Evolutionary conservation across 768 basidiomycete species (phyloP).

Genomic region (Boletus reticulatus): DNA sequence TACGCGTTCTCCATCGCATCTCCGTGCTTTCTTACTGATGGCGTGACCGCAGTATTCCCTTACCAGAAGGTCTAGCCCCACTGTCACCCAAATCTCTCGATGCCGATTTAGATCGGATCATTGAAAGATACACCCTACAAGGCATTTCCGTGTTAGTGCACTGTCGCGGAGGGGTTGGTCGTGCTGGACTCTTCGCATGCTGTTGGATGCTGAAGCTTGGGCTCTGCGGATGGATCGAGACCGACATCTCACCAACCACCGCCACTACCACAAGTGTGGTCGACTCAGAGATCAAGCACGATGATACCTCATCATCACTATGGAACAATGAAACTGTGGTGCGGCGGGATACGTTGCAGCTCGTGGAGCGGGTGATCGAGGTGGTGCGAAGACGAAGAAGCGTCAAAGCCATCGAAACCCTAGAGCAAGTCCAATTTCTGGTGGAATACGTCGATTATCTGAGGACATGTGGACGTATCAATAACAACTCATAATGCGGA

Average conservation of each 20-base stretch:
- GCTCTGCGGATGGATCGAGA: constrained; percentile 68
- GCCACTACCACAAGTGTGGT: constrained; percentile 4
- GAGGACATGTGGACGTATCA: constrained; percentile 17
- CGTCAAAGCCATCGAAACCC: constrained; percentile 89
- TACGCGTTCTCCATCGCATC: constrained; percentile 23
- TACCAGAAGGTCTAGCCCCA: constrained; percentile 88
- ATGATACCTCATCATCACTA: background rate
- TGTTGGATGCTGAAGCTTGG: constrained; percentile 94
- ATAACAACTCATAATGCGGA: background rate
- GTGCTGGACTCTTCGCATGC: constrained; percentile 88
- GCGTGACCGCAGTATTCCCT: constrained; percentile 60
- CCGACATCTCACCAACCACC: constrained; percentile 7
- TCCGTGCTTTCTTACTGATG: background rate
- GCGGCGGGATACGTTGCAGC: constrained; percentile 50
- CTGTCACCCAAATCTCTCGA: constrained; percentile 57
- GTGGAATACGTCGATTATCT: constrained; percentile 73
- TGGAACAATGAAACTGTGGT: constrained; percentile 28
- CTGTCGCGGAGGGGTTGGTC: constrained; percentile 91
- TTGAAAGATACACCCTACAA: constrained; percentile 67
- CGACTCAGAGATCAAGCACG: constrained; percentile 4
- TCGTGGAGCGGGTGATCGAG: constrained; percentile 71
- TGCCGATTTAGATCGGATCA: constrained; percentile 59
- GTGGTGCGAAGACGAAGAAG: constrained; percentile 76
- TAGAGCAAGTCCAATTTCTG: constrained; percentile 87
- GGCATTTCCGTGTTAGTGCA: constrained; percentile 79